Conservation (phyloP, 345 rosid species). For the Eucalyptus marginata region DNA sequence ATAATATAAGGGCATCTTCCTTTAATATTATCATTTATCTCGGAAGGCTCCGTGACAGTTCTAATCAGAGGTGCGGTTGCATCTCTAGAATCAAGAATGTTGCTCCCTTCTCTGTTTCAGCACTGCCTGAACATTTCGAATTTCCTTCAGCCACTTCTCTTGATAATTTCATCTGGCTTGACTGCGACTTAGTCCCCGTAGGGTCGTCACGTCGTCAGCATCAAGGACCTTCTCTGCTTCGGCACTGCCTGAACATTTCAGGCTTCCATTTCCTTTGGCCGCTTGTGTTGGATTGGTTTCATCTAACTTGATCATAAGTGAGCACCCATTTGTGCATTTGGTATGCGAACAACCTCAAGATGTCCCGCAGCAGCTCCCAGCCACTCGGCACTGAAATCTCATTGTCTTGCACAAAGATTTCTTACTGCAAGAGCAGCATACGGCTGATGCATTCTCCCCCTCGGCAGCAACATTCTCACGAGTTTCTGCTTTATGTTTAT, state of each 20-base stretch:
- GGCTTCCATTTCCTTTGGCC: neutral
- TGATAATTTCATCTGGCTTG: neutral
- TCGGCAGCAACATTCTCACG: conserved; percentile 15
- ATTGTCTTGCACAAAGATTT: conserved; percentile 65
- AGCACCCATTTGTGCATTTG: conserved; percentile 63
- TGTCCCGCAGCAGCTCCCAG: conserved; percentile 45
- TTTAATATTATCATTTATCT: conserved; percentile 18
- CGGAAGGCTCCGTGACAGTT: conserved; percentile 8
- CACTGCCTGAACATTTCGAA: neutral
- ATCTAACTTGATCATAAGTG: neutral
- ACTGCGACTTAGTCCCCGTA: neutral
- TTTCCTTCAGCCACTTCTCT: neutral
- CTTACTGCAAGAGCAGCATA: conserved; percentile 73
- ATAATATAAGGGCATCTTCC: conserved; percentile 59
- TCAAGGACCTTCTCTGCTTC: conserved; percentile 5
- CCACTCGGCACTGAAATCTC: conserved; percentile 65
- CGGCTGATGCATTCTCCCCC: conserved; percentile 7
- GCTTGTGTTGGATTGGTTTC: neutral
- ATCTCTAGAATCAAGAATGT: conserved; percentile 9
- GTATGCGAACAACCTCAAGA: conserved; percentile 51
- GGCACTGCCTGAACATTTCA: neutral
- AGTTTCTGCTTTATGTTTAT: conserved; percentile 20
- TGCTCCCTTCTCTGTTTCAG: conserved; percentile 6
- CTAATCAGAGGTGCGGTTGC: conserved; percentile 14
- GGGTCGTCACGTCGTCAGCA: neutral